phyloP scores from a whole-genome alignment of 306 rosid species.

The Rosa lucieae region DNA sequence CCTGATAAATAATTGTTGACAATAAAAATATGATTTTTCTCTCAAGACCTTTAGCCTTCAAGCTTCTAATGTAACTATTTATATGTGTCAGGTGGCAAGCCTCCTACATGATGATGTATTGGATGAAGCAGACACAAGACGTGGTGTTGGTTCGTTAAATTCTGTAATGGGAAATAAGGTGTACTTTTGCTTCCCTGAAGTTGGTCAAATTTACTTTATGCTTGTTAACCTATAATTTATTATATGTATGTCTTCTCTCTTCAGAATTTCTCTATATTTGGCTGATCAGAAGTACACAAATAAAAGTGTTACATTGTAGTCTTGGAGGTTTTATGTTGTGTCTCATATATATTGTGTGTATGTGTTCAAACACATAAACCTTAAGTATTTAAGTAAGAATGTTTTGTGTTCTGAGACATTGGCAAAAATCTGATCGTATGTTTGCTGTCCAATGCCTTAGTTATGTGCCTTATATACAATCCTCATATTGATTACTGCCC shows the following conservation, averaged over 20 bases:
- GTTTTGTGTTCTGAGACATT: background rate
- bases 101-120: conserved; percentile 98
- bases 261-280: background rate
- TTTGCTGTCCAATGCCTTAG: background rate
- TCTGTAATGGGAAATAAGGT: conserved; percentile 95
- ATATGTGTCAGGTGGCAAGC: conserved; percentile 76
- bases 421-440: background rate
- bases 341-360: background rate
- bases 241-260: background rate
- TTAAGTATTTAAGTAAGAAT: background rate
- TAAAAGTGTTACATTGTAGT: background rate
- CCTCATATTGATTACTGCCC: background rate
- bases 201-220: conserved; percentile 9
- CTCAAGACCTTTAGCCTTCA: background rate
- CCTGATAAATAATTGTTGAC: background rate
- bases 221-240: background rate
- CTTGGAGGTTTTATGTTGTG: background rate
- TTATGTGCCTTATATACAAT: background rate
- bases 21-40: background rate
- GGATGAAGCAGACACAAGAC: conserved; percentile 97
- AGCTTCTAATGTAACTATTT: conserved; percentile 18
- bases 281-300: background rate
- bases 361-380: background rate
- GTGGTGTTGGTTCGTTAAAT: conserved; percentile 87
- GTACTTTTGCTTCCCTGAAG: background rate